Base-by-base conservation (phyloP, 345 rosid genomes). In the Mangifera indica region DNA sequence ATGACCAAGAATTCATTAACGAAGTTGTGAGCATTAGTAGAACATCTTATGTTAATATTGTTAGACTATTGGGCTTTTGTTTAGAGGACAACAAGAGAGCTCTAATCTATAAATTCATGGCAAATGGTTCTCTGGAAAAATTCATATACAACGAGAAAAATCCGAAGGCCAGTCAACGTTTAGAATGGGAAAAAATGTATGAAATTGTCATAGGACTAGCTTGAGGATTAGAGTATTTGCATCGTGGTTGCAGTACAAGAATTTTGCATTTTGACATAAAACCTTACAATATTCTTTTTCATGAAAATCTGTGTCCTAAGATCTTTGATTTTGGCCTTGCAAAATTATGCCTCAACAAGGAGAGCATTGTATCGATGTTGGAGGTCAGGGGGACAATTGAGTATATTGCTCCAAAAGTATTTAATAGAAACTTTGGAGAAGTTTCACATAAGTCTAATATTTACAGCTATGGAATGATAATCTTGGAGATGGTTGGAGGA, bases 211-310 rank as follows among this genome's bases (percentile, higher is more conserved):
- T 54, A 0, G 81, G 81, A 26, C 71, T 71, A 42, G 79, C 83
- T 15, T n/a, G 63, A 12, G 82, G 85, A 17, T 69, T 79, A 0
- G 82, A 79, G 60, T 77, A 82, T 62, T 69, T 79, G 21, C 85
- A 82, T 32, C 62, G 62, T 2, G 82, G 81, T 2, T 82, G 82
- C 59, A 76, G 24, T 48, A 71, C 72, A 3, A 77, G 79, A 48
- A 77, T 82, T n/a, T 15, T 82, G 70, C 83, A 82, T 64, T 77
- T 79, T 1, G 81, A 82, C 66, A 68, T 79, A 60, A 79, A 69
- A 45, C 78, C 79, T n/a, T 70, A 71, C 11, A 68, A 75, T 56
- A 49, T 75, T 48, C 77, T 72, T 14, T 54, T 76, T 0, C 72
- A 79, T 0, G 10, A 58, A 10, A 53, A 76, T 8, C 76, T 67